Percentiles rank a stretch among this genome's conserved stretches.
phyloP scores from a whole-genome alignment of 495 filamentous ascomycete genomes.

The Delitschia confertaspora region DNA sequence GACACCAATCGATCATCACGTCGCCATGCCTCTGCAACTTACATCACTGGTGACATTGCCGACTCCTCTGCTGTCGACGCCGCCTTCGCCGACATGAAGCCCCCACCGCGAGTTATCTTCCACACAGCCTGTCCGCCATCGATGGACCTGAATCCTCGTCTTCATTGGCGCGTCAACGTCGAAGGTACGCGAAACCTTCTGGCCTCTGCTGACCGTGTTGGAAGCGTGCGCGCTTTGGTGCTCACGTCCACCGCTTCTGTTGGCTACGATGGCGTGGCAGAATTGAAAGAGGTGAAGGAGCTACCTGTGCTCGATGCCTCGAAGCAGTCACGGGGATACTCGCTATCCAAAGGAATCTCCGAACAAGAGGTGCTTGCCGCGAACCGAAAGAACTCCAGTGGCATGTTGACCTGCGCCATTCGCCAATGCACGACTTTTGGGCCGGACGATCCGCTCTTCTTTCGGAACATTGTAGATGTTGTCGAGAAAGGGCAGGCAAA shows the following conservation, averaged over 20 bases:
- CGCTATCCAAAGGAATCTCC: constrained; percentile 45
- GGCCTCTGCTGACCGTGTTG: constrained; percentile 58
- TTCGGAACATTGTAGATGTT: constrained; percentile 47
- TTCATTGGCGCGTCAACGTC: constrained; percentile 81
- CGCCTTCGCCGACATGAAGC: constrained; percentile 58
- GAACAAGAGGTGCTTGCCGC: constrained; percentile 73
- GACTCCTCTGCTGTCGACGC: constrained; percentile 52
- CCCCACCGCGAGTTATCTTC: constrained; percentile 83
- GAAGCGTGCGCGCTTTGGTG: constrained; percentile 71
- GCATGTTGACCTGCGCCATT: constrained; percentile 61
- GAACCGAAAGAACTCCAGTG: constrained; percentile 55
- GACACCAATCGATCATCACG: constrained; percentile 58
- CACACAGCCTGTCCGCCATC: constrained; percentile 61
- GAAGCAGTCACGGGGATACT: constrained; percentile 75
- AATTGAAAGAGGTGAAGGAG: constrained; percentile 84
- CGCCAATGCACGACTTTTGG: constrained; percentile 83
- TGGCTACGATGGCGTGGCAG: constrained; percentile 59
- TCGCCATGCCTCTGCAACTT: constrained; percentile 54
- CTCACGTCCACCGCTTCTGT: constrained; percentile 87
- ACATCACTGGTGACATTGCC: constrained; percentile 82
- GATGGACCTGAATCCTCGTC: constrained; percentile 31
- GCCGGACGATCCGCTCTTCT: constrained; percentile 48
- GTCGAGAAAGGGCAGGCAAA: constrained; percentile 54
- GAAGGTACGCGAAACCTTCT: constrained; percentile 73
- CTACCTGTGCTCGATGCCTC: constrained; percentile 65